Evolutionary conservation across 164 flowering plant species (phyloP), one percentile per base, ranked within the genome.

Genomic region (Tetracentron sinense): DNA sequence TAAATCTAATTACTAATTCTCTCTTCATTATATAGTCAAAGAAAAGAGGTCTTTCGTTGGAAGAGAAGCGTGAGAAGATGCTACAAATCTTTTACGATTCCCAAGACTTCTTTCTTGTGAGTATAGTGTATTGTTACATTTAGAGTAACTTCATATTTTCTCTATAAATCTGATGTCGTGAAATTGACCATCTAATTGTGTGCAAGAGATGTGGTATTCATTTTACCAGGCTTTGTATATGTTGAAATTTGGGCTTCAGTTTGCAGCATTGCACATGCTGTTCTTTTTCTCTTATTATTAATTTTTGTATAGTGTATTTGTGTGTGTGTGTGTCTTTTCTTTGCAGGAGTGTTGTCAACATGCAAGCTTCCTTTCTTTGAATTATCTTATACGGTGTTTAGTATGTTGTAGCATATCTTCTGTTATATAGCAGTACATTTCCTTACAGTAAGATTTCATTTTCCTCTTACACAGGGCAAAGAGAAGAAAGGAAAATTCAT

Each of bases 41-140:
- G 94, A 93, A 90, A 76, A 74, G 98, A 60, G 97, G 97, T 6
- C 92, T 93, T 71, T 93, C 98, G 1, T 75, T 93, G 84, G 98
- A 93, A 48, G 98, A 93, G 76, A 93, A 93, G 82, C 92, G 98
- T 7, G 97, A 87, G 84, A 87, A 87, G 78, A 87, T 93, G 70
- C 96, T 93, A 63, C 91, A 90, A 66, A 89, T 93, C 49, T 90
- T 93, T 65, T 93, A 89, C 56, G 97, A 85, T 0, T 90, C 97
- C 0, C 97, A 90, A 61, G 86, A 87, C 74, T 93, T 93, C 79
- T 90, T 72, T 73, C 97, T 93, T 67, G 98, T 90, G 75, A 85
- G 97, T 83, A 62, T 25, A 25, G 15, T 22, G 3, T 10, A 42
- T 42, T 63, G 25, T 54, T n/a, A 35, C 19, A 16, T 42, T 52